Evolutionary conservation across 176 grass and related monocot species (phyloP).

Genomic region (Oryza officinalis): DNA sequence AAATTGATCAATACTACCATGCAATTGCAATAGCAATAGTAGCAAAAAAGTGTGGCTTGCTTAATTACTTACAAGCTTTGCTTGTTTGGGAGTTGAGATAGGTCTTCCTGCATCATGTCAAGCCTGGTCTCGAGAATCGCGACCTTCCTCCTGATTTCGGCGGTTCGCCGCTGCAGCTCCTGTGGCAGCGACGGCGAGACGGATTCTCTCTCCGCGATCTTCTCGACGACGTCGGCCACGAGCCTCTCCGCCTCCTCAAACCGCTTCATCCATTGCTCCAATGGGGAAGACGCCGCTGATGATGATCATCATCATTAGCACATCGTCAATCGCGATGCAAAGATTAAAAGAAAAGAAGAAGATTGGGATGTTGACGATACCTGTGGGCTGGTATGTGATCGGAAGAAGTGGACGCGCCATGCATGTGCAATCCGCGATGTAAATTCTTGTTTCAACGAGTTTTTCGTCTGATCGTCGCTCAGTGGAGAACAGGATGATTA

Average conservation of each 20-base stretch:
- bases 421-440: neutral
- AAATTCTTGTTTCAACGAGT: neutral
- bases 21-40: neutral
- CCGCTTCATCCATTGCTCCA: slow-evolving; percentile 60
- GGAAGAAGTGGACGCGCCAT: slow-evolving; percentile 10
- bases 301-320: neutral
- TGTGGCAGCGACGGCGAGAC: slow-evolving; percentile 49
- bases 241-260: slow-evolving; percentile 58
- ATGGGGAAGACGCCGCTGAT: slow-evolving; percentile 9
- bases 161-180: slow-evolving; percentile 43
- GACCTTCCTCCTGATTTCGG: slow-evolving; percentile 63
- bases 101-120: slow-evolving; percentile 50
- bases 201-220: slow-evolving; percentile 51
- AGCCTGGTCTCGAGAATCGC: slow-evolving; percentile 63
- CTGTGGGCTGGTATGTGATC: neutral
- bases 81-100: slow-evolving; percentile 51
- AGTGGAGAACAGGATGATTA: neutral
- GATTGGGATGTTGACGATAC: neutral
- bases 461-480: neutral
- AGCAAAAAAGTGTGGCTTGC: neutral
- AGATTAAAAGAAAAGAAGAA: neutral
- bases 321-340: neutral
- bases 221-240: slow-evolving; percentile 35
- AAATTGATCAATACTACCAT: neutral
- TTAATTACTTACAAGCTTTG: slow-evolving; percentile 44